Evolutionary conservation across 495 filamentous ascomycete species (phyloP), one percentile per base, ranked within the genome.

Genomic region (Podospora australis): DNA sequence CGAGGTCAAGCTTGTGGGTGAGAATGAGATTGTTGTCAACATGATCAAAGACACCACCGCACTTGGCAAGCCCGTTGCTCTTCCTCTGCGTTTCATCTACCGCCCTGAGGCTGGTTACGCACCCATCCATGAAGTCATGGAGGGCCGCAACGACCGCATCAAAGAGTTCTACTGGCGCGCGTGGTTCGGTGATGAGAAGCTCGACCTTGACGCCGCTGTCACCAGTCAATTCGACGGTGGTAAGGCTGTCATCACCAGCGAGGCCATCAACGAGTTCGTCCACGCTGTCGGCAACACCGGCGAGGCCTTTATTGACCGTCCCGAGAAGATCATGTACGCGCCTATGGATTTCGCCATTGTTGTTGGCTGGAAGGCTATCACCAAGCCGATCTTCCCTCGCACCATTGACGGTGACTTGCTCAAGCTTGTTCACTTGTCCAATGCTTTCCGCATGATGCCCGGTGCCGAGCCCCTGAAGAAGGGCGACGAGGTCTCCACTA

Each of bases 341-440:
- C 92, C 94, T 32, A 99, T 98, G 92, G 92, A 98, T 65, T 98
- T 96, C 55, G 92, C 92, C 48, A 97, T 98, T 51, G 92, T 98
- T 21, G 88, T 95, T 14, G 92, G 92, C 51, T 98, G 92, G 92
- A 95, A 98, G 68, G 92, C 92, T 32, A 96, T 98, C 65, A 96
- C 87, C 19, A 96, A 96, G 74, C 91, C 92, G 0, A 96, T 97
- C 64, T 97, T 98, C 77, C 92, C 92, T 51, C 80, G 86, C 48
- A 85, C 79, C 50, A 95, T 97, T 52, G 91, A 98, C 55, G 92
- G 92, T 35, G 92, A 98, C 64, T 75, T 98, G 30, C 76, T 98
- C 36, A 92, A 88, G 69, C 81, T 98, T 35, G 90, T 98, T 13
- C 92, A 98, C 71, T 69, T 98, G 34, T 96, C 90, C 32, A 99